Conservation (phyloP, 1,284 basidiomycete species). For the Malassezia brasiliensis region DNA sequence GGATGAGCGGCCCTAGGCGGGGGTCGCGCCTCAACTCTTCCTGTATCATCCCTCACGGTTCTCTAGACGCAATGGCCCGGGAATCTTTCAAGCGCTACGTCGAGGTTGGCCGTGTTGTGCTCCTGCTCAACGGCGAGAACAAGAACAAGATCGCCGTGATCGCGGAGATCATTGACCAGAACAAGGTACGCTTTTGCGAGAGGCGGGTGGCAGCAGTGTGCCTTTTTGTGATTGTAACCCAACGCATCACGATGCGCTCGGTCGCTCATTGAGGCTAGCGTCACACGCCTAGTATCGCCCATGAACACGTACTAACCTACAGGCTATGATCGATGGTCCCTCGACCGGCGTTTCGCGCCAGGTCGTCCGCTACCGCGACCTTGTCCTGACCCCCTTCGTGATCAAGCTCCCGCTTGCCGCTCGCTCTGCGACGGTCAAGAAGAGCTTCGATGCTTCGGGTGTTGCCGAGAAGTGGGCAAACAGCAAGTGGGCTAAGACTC, state of each 20-base stretch:
- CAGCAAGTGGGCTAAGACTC: conserved; percentile 83
- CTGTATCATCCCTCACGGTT: conserved; percentile 8
- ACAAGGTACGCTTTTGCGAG: conserved; percentile 61
- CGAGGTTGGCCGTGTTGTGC: conserved; percentile 95
- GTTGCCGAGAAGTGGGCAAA: conserved; percentile 64
- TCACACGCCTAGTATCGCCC: too few relatives aligned
- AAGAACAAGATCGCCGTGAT: conserved; percentile 88
- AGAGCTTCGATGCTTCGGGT: conserved; percentile 73
- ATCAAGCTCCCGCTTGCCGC: conserved; percentile 81
- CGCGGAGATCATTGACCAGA: conserved; percentile 97
- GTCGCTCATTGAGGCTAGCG: too few relatives aligned
- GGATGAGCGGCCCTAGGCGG: neutral
- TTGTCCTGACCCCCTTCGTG: conserved; percentile 78
- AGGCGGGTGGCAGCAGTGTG: neutral
- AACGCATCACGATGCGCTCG: too few relatives aligned
- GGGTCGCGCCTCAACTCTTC: neutral
- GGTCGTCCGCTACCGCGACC: conserved; percentile 78
- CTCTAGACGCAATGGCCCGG: conserved; percentile 21
- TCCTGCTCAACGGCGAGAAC: conserved; percentile 78
- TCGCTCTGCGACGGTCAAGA: conserved; percentile 70
- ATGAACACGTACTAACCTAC: conserved; percentile 7
- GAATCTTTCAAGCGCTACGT: conserved; percentile 80
- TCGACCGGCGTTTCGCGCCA: conserved; percentile 83
- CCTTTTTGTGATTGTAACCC: neutral
- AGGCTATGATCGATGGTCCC: conserved; percentile 95